Conservation (phyloP, 768 basidiomycete genomes). For the Russula sp. region DNA sequence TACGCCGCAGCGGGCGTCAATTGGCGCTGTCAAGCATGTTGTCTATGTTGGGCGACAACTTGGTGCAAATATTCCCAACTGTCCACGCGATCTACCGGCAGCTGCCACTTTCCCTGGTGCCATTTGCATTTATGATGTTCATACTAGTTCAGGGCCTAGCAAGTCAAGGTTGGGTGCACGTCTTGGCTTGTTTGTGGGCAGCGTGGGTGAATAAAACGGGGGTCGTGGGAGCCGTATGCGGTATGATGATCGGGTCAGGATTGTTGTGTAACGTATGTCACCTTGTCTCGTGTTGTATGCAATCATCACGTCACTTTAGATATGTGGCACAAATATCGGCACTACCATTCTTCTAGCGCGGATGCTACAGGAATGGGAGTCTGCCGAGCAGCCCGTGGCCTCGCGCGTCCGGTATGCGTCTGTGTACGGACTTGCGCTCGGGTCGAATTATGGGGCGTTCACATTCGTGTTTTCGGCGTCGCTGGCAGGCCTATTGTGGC, state of each 20-base stretch:
- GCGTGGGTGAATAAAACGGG: conserved; percentile 43
- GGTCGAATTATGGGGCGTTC: conserved; percentile 88
- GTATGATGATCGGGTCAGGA: conserved; percentile 67
- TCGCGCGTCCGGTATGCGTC: conserved; percentile 22
- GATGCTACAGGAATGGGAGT: conserved; percentile 52
- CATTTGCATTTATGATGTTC: conserved; percentile 93
- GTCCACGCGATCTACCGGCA: conserved; percentile 60
- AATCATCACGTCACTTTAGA: conserved; percentile 29
- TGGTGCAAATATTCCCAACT: conserved; percentile 57
- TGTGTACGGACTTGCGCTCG: conserved; percentile 67
- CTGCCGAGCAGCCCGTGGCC: conserved; percentile 18
- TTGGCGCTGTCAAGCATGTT: conserved; percentile 17
- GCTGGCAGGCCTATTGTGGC: conserved; percentile 87
- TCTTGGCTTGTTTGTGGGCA: conserved; percentile 70
- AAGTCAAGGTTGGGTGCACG: conserved; percentile 81
- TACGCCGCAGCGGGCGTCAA: conserved; percentile 12
- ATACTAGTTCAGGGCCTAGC: conserved; percentile 85
- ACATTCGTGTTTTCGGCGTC: conserved; percentile 86
- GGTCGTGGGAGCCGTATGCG: conserved; percentile 41
- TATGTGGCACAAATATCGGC: conserved; percentile 88
- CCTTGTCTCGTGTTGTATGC: neutral
- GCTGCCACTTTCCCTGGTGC: conserved; percentile 77
- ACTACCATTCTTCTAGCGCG: conserved; percentile 87
- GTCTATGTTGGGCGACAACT: conserved; percentile 30
- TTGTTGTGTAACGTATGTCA: conserved; percentile 61